Conservation (phyloP, 2,329 filamentous ascomycete species). For the Botrytis fabae region DNA sequence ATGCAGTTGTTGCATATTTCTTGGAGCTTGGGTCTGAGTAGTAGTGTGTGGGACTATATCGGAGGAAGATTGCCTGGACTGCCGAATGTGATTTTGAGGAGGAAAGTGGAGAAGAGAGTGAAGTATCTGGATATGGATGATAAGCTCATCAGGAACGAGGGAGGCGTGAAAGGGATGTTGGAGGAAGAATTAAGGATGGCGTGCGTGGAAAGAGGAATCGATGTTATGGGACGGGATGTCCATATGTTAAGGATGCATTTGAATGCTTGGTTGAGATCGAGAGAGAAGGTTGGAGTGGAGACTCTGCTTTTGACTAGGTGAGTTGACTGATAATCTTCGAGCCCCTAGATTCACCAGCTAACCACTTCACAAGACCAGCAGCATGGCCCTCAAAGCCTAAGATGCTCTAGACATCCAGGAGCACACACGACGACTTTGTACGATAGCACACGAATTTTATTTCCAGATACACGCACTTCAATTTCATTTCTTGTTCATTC, state of each 20-base stretch:
- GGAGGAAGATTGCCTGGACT: conserved; percentile 40
- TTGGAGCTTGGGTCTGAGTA: conserved; percentile 45
- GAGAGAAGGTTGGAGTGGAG: conserved; percentile 38
- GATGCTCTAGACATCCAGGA: neutral
- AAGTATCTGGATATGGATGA: conserved; percentile 72
- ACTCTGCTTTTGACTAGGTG: conserved; percentile 42
- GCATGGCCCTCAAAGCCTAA: conserved; percentile 35
- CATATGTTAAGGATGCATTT: conserved; percentile 43
- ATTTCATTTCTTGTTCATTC: neutral
- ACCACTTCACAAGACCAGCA: conserved; percentile 34
- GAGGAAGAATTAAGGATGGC: conserved; percentile 67
- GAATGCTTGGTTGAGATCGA: conserved; percentile 44
- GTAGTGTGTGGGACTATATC: conserved; percentile 48
- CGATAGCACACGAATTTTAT: conserved; percentile 15
- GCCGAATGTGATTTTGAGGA: conserved; percentile 53
- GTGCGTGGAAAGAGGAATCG: conserved; percentile 67
- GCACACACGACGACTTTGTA: conserved; percentile 3
- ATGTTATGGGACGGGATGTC: conserved; percentile 49
- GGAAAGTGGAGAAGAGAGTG: conserved; percentile 55
- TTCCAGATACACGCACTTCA: conserved; percentile 6
- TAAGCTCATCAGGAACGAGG: conserved; percentile 61
- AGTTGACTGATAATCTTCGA: conserved; percentile 10
- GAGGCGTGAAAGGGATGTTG: conserved; percentile 59
- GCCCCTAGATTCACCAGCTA: conserved; percentile 1
- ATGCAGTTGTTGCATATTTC: conserved; percentile 46